Evolutionary conservation across 176 grass and related monocot species (phyloP), one percentile per base, ranked within the genome.

Genomic region (Carex parvula): DNA sequence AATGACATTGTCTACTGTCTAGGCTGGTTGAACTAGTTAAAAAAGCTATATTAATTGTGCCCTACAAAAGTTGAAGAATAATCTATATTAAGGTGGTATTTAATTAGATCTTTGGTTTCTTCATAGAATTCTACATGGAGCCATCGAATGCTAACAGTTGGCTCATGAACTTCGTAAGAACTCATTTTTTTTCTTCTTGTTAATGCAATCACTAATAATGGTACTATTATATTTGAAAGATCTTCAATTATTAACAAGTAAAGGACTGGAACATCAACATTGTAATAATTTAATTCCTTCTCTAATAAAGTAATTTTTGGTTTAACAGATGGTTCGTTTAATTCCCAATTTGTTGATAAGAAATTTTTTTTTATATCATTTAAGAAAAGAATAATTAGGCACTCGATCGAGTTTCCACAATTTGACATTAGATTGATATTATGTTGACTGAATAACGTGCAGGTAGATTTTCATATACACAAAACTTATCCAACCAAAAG

Each of bases 151-250:
- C 6, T 29, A 0, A 15, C 73, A 78, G 73, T 32, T 78, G 73
- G 73, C 26, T 78, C 48, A 56, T 57, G 44, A 57, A 78, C 52
- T 78, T 78, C 29, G 73, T 78, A 78, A 78, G 73, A 15, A 78
- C 24, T 78, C 14, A 56, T 17, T 16, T 52, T 48, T 8, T 71
- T 71, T 46, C 2, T 56, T 8, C n/a, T n/a, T n/a, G n/a, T 77
- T 39, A 39, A 39, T 39, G 37, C 37, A 39, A 55, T 77, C 32
- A 32, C 24, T 55, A 77, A 30, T 16, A 29, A n/a, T 55, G 29
- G 8, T 39, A 39, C 4, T 39, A 29, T 29, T 29, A 29, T 29
- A 39, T 14, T 2, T 54, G 50, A 77, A 54, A 32, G 41, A 48
- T 18, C 16, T 41, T 39, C 17, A 18, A 41, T 42, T n/a, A 65